These are phyloP conservation scores for Bassia scoparia DNA, from an alignment of 148 eudicot species.

Conservation along the genomic window DNA sequence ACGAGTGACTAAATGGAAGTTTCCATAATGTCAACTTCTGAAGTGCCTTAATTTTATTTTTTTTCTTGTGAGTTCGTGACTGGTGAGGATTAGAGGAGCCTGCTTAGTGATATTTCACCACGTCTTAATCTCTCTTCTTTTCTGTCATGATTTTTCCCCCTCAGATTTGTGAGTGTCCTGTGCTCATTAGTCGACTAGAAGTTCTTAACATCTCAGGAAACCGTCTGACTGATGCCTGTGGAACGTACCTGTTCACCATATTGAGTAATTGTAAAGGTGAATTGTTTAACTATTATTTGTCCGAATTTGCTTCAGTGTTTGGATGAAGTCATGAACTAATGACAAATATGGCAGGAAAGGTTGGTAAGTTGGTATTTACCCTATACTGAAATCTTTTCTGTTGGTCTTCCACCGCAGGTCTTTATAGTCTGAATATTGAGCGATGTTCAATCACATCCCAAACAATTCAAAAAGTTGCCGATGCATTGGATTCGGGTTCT, in stretches of 20 bases:
- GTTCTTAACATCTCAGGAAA: constrained; percentile 89
- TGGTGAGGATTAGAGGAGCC: not conserved
- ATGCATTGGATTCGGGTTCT: constrained; percentile 59
- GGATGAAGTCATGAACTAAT: not conserved
- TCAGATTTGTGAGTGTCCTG: constrained; percentile 95
- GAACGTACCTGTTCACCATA: constrained; percentile 64
- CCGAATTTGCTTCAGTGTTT: not conserved
- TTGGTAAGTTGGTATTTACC: not conserved
- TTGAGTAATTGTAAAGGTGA: constrained; percentile 77
- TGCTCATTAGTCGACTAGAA: constrained; percentile 74
- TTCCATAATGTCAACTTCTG: not conserved
- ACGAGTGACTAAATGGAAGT: not conserved
- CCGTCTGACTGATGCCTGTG: constrained; percentile 86
- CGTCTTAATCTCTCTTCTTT: not conserved
- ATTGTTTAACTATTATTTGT: not conserved
- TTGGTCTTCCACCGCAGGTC: constrained; percentile 46
- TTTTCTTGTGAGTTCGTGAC: too few relatives aligned
- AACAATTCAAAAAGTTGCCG: constrained; percentile 78
- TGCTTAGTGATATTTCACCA: not conserved
- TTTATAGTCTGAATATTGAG: constrained; percentile 77
- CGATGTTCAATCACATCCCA: constrained; percentile 82
- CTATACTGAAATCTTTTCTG: not conserved
- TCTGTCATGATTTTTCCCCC: not conserved
- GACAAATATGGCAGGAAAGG: not conserved
- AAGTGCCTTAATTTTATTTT: constrained; percentile 1